phyloP scores from a whole-genome alignment of 805 yeast genomes.

The Millerago galiae region DNA sequence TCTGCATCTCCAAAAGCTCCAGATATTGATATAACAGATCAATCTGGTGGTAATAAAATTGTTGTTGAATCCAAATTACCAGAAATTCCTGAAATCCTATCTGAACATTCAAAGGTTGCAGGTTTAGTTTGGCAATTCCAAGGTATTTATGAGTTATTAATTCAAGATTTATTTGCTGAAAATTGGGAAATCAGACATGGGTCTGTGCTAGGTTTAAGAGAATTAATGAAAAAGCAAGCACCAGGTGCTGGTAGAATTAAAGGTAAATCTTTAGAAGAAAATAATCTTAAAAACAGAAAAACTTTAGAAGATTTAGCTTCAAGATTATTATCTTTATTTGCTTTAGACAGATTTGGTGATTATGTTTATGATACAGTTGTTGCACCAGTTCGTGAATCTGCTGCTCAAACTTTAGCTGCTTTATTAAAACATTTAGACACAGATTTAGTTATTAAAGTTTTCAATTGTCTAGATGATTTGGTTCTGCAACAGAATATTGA shows the following conservation, averaged over 20 bases:
- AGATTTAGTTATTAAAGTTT: slow-evolving; percentile 52
- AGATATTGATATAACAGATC: slow-evolving; percentile 62
- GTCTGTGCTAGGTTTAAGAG: slow-evolving; percentile 87
- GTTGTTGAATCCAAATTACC: slow-evolving; percentile 74
- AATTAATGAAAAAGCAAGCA: slow-evolving; percentile 77
- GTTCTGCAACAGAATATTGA: slow-evolving; percentile 53
- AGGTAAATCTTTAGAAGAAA: slow-evolving; percentile 55
- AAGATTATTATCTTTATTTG: slow-evolving; percentile 76
- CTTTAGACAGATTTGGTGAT: slow-evolving; percentile 94
- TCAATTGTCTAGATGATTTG: slow-evolving; percentile 56
- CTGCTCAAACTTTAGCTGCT: slow-evolving; percentile 92
- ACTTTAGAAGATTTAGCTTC: slow-evolving; percentile 87
- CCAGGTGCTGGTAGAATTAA: slow-evolving; percentile 75
- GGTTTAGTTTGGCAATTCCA: slow-evolving; percentile 91
- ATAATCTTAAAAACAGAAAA: slow-evolving; percentile 54
- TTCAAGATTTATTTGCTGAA: slow-evolving; percentile 75
- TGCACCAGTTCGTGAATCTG: slow-evolving; percentile 96
- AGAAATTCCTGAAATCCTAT: slow-evolving; percentile 58
- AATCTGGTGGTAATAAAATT: slow-evolving; percentile 71
- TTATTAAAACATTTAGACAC: slow-evolving; percentile 63
- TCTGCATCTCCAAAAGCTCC: slow-evolving; percentile 7
- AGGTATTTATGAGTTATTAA: slow-evolving; percentile 78
- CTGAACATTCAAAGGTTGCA: slow-evolving; percentile 64
- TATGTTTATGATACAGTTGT: slow-evolving; percentile 96
- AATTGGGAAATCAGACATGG: slow-evolving; percentile 97